Conservation (phyloP, 2,329 filamentous ascomycete species). For the Xylariaceae sp. region DNA sequence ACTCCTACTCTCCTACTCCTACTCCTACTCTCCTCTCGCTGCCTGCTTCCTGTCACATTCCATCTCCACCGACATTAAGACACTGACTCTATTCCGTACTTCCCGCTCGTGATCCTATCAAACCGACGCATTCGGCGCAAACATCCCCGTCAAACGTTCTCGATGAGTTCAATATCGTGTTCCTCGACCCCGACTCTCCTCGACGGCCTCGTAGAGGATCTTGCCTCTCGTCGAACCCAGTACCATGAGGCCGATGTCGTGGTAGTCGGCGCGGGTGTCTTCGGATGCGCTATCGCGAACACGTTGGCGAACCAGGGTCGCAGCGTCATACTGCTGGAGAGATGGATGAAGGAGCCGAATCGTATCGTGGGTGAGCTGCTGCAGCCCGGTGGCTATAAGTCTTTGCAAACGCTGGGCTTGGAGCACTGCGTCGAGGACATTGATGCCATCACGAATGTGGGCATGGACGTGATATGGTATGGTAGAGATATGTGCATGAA, state of each 20-base stretch:
- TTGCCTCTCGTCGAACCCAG: conserved; percentile 44
- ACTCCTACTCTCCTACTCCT: not conserved
- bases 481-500: conserved; percentile 67
- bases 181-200: conserved; percentile 13
- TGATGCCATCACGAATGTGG: conserved; percentile 74
- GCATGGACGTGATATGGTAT: conserved; percentile 84
- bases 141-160: not conserved
- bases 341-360: conserved; percentile 85
- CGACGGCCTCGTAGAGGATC: conserved; percentile 38
- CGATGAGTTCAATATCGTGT: conserved; percentile 17
- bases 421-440: conserved; percentile 80
- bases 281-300: conserved; percentile 81
- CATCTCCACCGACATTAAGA: not conserved
- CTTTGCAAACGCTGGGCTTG: conserved; percentile 75
- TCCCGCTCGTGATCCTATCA: not conserved
- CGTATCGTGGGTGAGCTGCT: conserved; percentile 93
- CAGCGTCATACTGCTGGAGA: conserved; percentile 84
- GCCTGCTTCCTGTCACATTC: no score
- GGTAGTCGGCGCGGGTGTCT: conserved; percentile 84
- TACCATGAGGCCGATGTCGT: conserved; percentile 74
- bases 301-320: conserved; percentile 83
- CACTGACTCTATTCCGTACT: not conserved
- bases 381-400: conserved; percentile 83
- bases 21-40: not conserved
- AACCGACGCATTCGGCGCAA: not conserved